A percentile compares a stretch with the other conserved stretches of the same genome.
Evolutionary conservation across 2,329 filamentous ascomycete genomes (phyloP).

Genomic region (Colletotrichum noveboracense): DNA sequence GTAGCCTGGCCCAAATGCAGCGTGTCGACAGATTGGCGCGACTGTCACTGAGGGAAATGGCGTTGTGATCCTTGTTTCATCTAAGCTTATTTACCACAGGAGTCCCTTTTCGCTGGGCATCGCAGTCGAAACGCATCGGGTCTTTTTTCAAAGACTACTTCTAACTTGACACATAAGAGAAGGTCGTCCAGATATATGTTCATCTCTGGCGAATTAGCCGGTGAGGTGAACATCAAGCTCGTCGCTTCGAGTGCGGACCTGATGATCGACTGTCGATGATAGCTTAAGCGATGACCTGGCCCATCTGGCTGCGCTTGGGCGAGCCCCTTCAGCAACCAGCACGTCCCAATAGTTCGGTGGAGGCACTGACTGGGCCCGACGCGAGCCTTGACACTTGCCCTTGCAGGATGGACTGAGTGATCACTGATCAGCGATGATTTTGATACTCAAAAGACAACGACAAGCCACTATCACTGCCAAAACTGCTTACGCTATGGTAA

Average conservation of each 20-base stretch:
- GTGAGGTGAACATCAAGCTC: background rate
- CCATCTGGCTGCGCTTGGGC: background rate
- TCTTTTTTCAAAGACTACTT: background rate
- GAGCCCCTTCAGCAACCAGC: background rate
- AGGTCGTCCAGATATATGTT: background rate
- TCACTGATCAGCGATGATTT: background rate
- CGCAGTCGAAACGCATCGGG: background rate
- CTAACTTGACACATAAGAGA: background rate
- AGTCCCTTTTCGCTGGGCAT: background rate
- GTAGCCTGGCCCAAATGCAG: background rate
- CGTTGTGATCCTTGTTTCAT: conserved; percentile 11
- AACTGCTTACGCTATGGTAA: background rate
- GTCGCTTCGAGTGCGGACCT: background rate
- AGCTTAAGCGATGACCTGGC: background rate
- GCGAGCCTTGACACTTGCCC: background rate
- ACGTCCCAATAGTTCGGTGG: conserved; percentile 20
- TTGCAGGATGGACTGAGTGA: background rate
- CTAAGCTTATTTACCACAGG: conserved; percentile 11
- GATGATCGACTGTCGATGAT: conserved; percentile 6
- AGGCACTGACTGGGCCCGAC: background rate
- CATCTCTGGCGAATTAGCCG: background rate
- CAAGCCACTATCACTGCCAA: background rate
- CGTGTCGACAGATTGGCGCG: background rate
- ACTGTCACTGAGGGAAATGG: background rate
- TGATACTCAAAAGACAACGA: background rate